Percentiles rank a stretch among this genome's conserved stretches.
phyloP scores from a whole-genome alignment of 2,329 filamentous ascomycete species.

The Penicillium nordicum region DNA sequence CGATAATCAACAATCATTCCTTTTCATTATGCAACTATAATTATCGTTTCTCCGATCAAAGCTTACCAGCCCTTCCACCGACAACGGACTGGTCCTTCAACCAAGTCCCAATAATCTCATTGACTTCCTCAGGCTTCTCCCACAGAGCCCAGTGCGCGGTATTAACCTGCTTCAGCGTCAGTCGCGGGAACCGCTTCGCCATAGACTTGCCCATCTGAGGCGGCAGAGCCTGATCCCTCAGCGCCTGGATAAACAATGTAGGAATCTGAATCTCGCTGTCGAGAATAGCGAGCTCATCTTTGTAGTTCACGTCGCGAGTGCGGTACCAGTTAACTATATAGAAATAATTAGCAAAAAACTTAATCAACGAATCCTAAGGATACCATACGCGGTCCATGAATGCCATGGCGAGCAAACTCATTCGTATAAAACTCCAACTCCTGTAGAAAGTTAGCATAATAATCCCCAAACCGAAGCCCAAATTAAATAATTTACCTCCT shows the following conservation, averaged over 20 bases:
- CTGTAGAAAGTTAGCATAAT: constrained; percentile 21
- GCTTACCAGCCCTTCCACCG: constrained; percentile 41
- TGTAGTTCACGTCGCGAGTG: constrained; percentile 65
- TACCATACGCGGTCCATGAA: constrained; percentile 66
- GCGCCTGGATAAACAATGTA: constrained; percentile 71
- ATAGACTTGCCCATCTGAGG: constrained; percentile 69
- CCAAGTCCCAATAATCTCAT: constrained; percentile 66
- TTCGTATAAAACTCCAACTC: constrained; percentile 74
- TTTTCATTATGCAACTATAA: not conserved
- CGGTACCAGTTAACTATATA: constrained; percentile 78
- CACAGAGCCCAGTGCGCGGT: constrained; percentile 79
- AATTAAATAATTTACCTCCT: constrained; percentile 46
- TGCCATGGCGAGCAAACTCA: constrained; percentile 67
- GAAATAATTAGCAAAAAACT: not conserved
- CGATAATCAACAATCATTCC: not conserved
- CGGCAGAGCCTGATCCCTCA: constrained; percentile 67
- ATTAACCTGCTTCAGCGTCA: constrained; percentile 65
- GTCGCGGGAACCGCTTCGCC: constrained; percentile 61
- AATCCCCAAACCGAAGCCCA: not conserved
- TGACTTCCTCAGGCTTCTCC: constrained; percentile 68
- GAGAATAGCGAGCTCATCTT: constrained; percentile 61
- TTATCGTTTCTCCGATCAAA: constrained; percentile 30
- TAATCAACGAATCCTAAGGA: not conserved
- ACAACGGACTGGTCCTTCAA: constrained; percentile 55
- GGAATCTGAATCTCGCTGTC: constrained; percentile 55